Conservation (phyloP, 495 filamentous ascomycete genomes). For the Neohortaea acidophila region DNA sequence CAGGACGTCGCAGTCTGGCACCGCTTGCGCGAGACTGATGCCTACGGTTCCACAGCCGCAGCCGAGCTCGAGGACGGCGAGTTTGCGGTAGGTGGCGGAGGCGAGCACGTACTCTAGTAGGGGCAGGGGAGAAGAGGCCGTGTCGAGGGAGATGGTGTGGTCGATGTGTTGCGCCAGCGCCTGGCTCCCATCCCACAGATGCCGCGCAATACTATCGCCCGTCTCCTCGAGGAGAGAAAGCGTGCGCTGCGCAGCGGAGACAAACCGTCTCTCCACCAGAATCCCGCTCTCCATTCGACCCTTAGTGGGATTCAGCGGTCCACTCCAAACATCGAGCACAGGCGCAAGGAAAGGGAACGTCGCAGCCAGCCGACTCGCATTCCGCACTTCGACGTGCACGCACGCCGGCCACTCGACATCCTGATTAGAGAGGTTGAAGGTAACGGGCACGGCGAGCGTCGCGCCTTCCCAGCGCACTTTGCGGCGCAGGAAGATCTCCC, state of each 20-base stretch:
- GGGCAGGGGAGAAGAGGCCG: constrained; percentile 8
- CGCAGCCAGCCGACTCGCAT: constrained; percentile 7
- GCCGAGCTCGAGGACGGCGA: constrained; percentile 52
- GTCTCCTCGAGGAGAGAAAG: constrained; percentile 69
- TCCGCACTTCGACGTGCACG: constrained; percentile 22
- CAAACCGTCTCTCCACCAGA: constrained; percentile 40
- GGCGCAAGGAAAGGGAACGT: constrained; percentile 25
- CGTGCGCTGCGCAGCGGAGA: constrained; percentile 6
- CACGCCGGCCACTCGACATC: constrained; percentile 17
- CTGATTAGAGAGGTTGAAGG: constrained; percentile 18
- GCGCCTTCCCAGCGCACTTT: constrained; percentile 34
- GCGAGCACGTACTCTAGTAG: constrained; percentile 16
- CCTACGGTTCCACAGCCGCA: constrained; percentile 77
- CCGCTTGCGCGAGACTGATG: constrained; percentile 48
- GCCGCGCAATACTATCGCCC: constrained; percentile 85
- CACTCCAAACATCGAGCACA: constrained; percentile 43
- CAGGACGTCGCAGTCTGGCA: constrained; percentile 40
- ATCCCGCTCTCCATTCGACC: constrained; percentile 29
- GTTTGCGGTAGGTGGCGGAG: constrained; percentile 16
- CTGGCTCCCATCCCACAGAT: constrained; percentile 77
- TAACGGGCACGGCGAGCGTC: constrained; percentile 34
- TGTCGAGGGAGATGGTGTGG: constrained; percentile 15
- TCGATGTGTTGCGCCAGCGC: constrained; percentile 36
- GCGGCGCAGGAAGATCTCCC: constrained; percentile 32
- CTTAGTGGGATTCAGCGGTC: constrained; percentile 29